Evolutionary conservation across 164 flowering plant species (phyloP), one percentile per base, ranked within the genome.

Genomic region (Piper longum): DNA sequence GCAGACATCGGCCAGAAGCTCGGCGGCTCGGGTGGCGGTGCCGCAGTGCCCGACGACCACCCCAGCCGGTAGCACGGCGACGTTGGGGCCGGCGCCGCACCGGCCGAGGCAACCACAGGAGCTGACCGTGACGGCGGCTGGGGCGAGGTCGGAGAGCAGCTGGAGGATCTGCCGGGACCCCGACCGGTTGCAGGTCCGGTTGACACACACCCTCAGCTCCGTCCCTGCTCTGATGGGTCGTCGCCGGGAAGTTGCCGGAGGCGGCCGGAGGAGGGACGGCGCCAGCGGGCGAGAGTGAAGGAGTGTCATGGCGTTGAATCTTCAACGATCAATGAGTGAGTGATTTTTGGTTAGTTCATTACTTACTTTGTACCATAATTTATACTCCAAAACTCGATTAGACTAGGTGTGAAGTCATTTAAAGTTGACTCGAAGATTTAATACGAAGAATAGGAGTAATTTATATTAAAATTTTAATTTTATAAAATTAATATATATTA

Each of bases 11-110:
- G 73, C 51, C 70, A 86, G 58, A 7, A 84, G 45, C 54, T 76
- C 71, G 3, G 91, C 85, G 2, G 86, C 81, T 41, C 71, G 75
- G 14, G 77, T 68, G 1, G 85, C 73, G 16, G 88, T 85, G 18
- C 82, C 85, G 51, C 82, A 85, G 66, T 92, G 89, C 2, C 78
- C 73, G 16, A 89, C 71, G 19, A 82, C 18, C 41, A 69, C 67
- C 7, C 64, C 83, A 4, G 48, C 74, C 36, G 97, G 98, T 14
- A 92, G 69, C 11, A 81, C 64, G 8, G 77, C 95, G 64, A 87
- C 72, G 72, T 89, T 92, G 54, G 98, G 97, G 0, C 98, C 98
- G 11, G 89, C 66, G 19, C 98, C 98, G 70, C 97, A 92, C 14
- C 82, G 81, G 60, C 91, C 89, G 16, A 92, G 69, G 68, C 98